Base-by-base conservation (phyloP, 1,284 basidiomycete genomes). In the Moniliophthora roreri region DNA sequence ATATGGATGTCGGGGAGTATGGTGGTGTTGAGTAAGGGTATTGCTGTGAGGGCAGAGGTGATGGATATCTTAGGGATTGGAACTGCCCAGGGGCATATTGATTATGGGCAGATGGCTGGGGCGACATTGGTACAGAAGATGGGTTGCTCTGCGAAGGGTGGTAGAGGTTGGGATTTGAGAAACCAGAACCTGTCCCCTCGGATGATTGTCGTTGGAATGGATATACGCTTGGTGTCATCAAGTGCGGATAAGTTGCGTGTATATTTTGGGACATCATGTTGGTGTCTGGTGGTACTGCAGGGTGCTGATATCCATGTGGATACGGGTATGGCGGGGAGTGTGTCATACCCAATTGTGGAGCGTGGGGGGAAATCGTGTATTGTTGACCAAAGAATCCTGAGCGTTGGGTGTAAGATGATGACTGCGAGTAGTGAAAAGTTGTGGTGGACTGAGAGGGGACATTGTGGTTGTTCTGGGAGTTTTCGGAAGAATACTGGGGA, bases 361-460 rank as follows among this genome's bases (percentile, higher is more conserved):
- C 9, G 41, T 66, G 76, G 2, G 71, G 58, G 58, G 78, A 65
- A 64, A 78, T 69, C 61, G 72, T 66, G 69, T 82, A 82, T 66
- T 74, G 77, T 49, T 72, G 21, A 42, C 44, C 72, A 26, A 70
- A 63, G 59, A 75, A 79, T 55, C 64, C 65, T 35, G 65, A 51
- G 38, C 64, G 68, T 36, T 72, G 76, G 50, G 62, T 62, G 58
- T 74, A 73, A n/a, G 60, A 61, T 28, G 65, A 54, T 21, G 62
- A 45, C 48, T 63, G 59, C n/a, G 60, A 48, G 49, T 68, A 69
- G 38, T 63, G 57, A 56, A 51, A 66, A 66, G 15, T 50, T 50
- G 23, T 63, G 39, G 47, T 59, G 13, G 11, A 63, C 48, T 4
- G 55, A 51, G 21, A 55, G 48, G 15, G 60, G 39, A 13, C 62